Base-by-base conservation (phyloP, 1,139 yeast species). In the Suhomyces chickasaworum region DNA sequence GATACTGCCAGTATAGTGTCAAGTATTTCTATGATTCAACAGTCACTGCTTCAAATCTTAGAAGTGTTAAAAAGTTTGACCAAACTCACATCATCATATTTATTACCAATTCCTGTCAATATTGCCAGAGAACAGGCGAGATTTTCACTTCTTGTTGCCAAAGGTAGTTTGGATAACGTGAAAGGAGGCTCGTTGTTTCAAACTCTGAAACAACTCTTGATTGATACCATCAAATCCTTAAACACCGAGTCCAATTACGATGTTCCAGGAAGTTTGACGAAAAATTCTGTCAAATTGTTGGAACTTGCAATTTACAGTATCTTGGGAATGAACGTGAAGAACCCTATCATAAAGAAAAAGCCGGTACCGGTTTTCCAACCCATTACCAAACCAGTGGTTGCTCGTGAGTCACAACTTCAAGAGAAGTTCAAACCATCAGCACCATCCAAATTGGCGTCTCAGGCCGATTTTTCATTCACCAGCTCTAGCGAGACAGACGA, bases 151-250 rank as follows among this genome's bases (percentile, higher is more conserved):
- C 63, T 89, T 46, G 87, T 88, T 16, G 88, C 95, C 1, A 84
- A 84, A 53, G 91, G 95, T 8, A 81, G 89, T 0, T 71, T 89
- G 48, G 96, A 89, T 53, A 89, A 88, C 60, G 84, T 89, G 2
- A 83, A 88, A 59, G 90, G 93, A 21, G 96, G 97, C 0, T 84
- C 93, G 0, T 66, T 89, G 47, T 82, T 84, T 57, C 86, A 80
- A 59, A 89, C 84, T 42, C 82, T 85, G 61, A 85, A 83, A 53
- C 73, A 68, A 31, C 65, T 85, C 40, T 64, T 86, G 31, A 63
- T 73, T 25, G 77, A 71, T 35, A 72, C 84, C 3, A 65, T 84
- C 2, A 65, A 70, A 16, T 77, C 75, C 41, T 64, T 84, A 47
- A 78, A 71, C 51, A 56, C 64, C 12, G 87, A 83, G 53, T 75